Base-by-base conservation (phyloP, 805 yeast species). In the Yamadazyma ubonensis region DNA sequence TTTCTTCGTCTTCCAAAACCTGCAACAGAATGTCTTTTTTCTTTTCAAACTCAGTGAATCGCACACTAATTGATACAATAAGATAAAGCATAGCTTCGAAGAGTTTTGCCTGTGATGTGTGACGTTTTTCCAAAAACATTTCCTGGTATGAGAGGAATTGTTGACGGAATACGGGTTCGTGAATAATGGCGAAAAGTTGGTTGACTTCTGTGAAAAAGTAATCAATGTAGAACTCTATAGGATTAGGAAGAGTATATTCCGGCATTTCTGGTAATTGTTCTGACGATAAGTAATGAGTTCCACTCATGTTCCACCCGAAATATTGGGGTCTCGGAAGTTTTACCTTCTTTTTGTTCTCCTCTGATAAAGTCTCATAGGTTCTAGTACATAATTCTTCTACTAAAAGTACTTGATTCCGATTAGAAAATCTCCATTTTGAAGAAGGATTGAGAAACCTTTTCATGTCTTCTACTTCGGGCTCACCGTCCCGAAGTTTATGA, bases 291-390 rank as follows among this genome's bases (percentile, higher is more conserved):
- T 76, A 80, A 49, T 71, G 73, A 20, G 69, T 69, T 1, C 85
- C 85, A n/a, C 73, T 63, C 75, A 79, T 61, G 52, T 80, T 80
- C 84, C 85, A 80, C 11, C 83, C 84, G 49, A 76, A 80, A 36
- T 69, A 73, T 51, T 80, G 83, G n/a, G 70, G 61, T 33, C 84
- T 56, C 4, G 84, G 84, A n/a, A 73, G 44, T 9, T 58, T 50
- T 10, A 77, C 63, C 11, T 59, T 52, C 16, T 55, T 47, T 33
- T 59, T 57, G 41, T 60, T 57, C 12, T 65, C 63, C 5, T 57
- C 57, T 6, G 61, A 47, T 7, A 77, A 58, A 26, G 62, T 46
- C 8, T 59, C 48, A 42, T 57, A 57, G 42, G 67, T 45, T 9
- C 59, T 44, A 15, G 49, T 41, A 18, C 76, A 74, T 30, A 75